phyloP scores from a whole-genome alignment of 2,329 filamentous ascomycete species.

The Colletotrichum sp. region DNA sequence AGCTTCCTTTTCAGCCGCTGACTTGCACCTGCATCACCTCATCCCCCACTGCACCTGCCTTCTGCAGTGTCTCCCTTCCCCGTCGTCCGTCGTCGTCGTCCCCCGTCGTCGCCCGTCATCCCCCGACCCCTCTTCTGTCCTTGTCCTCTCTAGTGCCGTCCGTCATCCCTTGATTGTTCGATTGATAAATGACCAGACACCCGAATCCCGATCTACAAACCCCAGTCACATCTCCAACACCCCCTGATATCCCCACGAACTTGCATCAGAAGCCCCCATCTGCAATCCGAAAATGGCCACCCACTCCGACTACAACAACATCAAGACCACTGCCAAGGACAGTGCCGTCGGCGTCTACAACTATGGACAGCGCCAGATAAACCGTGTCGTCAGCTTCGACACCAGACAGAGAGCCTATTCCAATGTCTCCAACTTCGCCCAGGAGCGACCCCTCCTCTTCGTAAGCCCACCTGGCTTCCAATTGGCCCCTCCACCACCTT shows the following conservation, averaged over 20 bases:
- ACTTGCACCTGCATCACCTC: neutral
- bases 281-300: neutral
- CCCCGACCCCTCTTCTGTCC: neutral
- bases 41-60: neutral
- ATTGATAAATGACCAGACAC: neutral
- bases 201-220: neutral
- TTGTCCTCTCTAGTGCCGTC: neutral
- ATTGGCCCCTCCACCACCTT: neutral
- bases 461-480: conserved; percentile 49
- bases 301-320: conserved; percentile 22
- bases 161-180: neutral
- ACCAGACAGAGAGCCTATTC: conserved; percentile 63
- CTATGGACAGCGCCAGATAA: conserved; percentile 48
- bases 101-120: neutral
- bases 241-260: neutral
- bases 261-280: neutral
- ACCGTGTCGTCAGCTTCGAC: conserved; percentile 63
- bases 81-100: neutral
- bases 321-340: conserved; percentile 32
- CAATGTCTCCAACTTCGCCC: conserved; percentile 59
- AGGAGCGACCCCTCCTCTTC: conserved; percentile 70
- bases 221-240: neutral
- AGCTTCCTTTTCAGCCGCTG: neutral
- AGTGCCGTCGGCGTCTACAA: conserved; percentile 39
- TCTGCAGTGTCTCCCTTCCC: neutral